Percentiles rank a stretch among this genome's conserved stretches.
These are phyloP conservation scores for Jamesozyma lodderae DNA, from an alignment of 805 yeast species.

Conservation along the genomic window DNA sequence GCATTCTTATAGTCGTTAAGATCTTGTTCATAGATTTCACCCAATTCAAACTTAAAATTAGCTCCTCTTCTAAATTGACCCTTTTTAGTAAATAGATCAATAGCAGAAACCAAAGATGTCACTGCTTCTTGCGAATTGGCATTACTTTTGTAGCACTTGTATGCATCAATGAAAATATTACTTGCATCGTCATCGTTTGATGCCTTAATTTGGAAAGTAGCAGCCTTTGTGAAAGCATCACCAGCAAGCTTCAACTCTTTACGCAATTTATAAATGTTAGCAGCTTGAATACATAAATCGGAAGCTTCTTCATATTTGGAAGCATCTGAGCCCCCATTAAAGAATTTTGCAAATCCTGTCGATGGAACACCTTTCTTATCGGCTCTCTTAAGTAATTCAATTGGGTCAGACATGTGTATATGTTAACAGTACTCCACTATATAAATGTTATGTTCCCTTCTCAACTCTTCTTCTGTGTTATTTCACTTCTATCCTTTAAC, in stretches of 20 bases:
- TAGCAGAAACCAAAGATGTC: constrained; percentile 63
- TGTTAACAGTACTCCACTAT: too few species aligned
- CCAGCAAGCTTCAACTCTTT: constrained; percentile 75
- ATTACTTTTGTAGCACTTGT: constrained; percentile 69
- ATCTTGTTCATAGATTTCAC: constrained; percentile 72
- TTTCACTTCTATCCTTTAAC: too few species aligned
- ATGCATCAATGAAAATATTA: constrained; percentile 81
- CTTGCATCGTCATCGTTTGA: constrained; percentile 86
- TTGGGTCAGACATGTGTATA: constrained; percentile 42
- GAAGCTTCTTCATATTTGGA: constrained; percentile 83
- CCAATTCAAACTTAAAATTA: constrained; percentile 84
- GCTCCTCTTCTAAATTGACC: constrained; percentile 98
- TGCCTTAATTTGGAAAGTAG: constrained; percentile 64
- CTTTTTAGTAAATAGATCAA: constrained; percentile 71
- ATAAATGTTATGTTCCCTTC: too few species aligned
- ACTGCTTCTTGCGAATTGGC: constrained; percentile 46
- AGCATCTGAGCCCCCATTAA: constrained; percentile 55
- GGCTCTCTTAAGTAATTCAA: constrained; percentile 41
- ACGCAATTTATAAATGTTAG: constrained; percentile 72
- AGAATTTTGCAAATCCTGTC: constrained; percentile 59
- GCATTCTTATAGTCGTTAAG: constrained; percentile 62
- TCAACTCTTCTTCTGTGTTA: too few species aligned
- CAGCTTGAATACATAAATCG: constrained; percentile 85
- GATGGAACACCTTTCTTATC: constrained; percentile 61
- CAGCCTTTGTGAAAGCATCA: constrained; percentile 74